These are phyloP conservation scores for Solanum etuberosum DNA, from an alignment of 257 asterid species.

Conservation along the genomic window DNA sequence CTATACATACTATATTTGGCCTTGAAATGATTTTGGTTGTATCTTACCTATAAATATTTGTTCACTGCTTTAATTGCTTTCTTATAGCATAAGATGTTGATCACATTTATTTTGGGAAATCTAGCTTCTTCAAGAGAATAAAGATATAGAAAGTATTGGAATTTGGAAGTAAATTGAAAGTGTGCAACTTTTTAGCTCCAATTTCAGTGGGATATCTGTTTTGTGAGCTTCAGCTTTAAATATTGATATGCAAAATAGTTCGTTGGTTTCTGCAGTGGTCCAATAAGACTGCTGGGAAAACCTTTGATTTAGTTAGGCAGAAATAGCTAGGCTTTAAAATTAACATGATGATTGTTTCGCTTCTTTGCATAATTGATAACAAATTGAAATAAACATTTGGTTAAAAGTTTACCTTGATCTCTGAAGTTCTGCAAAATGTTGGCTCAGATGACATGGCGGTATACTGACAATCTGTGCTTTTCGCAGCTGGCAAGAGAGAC, in stretches of 20 bases:
- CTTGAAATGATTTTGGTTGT: neutral
- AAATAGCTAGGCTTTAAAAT: neutral
- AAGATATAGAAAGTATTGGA: neutral
- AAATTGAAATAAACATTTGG: neutral
- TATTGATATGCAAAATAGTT: neutral
- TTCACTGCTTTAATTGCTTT: neutral
- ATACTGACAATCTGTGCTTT: neutral
- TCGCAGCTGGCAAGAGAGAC: slow-evolving; percentile 94
- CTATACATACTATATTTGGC: neutral
- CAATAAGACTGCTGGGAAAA: neutral
- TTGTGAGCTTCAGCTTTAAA: neutral
- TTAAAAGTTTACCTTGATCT: neutral
- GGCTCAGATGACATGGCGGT: neutral
- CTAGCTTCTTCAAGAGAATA: neutral
- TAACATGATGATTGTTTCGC: neutral
- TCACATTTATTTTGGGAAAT: neutral
- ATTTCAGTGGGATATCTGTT: neutral
- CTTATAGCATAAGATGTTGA: neutral
- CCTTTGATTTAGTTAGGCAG: neutral
- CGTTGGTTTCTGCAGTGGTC: neutral
- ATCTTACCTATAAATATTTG: neutral
- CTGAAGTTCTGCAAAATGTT: neutral
- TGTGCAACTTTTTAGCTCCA: neutral
- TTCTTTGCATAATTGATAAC: neutral
- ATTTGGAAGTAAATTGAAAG: neutral